Evolutionary conservation across 1,139 yeast genomes (phyloP), one percentile per base, ranked within the genome.

Genomic region (Arxiozyma heterogenica): DNA sequence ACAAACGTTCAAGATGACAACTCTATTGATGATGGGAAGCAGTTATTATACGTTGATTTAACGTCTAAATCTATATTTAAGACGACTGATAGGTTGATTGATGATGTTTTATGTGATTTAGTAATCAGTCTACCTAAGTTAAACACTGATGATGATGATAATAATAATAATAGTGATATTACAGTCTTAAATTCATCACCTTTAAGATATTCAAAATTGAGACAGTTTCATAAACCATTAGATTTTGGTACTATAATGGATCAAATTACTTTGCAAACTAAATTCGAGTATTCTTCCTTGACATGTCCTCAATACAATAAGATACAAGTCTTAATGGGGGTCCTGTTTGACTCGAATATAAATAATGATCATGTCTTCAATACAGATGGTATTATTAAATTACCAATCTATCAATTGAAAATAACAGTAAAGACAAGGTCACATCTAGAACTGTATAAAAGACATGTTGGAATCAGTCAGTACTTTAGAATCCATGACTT

Each of bases 81-180:
- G 62, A 83, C 91, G 0, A 70, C 83, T 30, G 84, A 84, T 61
- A 72, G 93, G 52, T 73, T 85, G 38, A 61, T 84, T 34, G 89
- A 84, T 64, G 93, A 85, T 62, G 65, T 84, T 45, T 73, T 78
- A 30, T 61, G 64, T 12, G 72, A 68, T 51, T 45, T 68, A 21
- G 43, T 59, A 4, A 64, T 64, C 44, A 49, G 64, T 15, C 6
- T 34, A 12, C 39, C 39, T 6, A 15, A 34, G 17, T 34, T 34
- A 34, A 34, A 34, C 39, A 9, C 15, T 34, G 39, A 34, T 34
- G 17, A 34, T 12, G 6, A 12, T 3, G 44, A 57, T n/a, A 27
- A 27, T 41, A 44, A 41, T 20, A 41, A 41, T 22, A 18, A 41
- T 21, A 30, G 20, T 21, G 1, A 20, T 17, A 41, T 23, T 2